A percentile compares a stretch with the other conserved stretches of the same genome.
phyloP scores from a whole-genome alignment of 164 flowering plant genomes.

The Vitis rotundifolia region DNA sequence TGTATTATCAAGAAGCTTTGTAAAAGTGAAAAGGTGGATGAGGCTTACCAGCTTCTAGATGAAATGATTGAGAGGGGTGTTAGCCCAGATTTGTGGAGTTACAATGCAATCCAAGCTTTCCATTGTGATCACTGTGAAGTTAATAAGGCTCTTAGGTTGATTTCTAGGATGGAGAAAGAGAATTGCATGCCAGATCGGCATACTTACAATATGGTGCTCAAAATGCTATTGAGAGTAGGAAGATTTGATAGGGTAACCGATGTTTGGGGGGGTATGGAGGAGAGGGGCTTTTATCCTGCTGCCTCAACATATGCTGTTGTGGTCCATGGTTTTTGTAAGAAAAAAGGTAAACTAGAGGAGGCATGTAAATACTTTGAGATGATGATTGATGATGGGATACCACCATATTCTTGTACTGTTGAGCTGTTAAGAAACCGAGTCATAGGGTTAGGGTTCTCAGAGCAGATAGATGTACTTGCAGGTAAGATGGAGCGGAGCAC shows the following conservation, averaged over 20 bases:
- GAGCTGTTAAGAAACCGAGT: constrained; percentile 67
- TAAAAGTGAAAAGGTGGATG: constrained; percentile 56
- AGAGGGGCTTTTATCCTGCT: constrained; percentile 67
- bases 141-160: constrained; percentile 57
- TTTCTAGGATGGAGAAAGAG: constrained; percentile 62
- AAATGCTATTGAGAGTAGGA: constrained; percentile 69
- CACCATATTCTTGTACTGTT: constrained; percentile 71
- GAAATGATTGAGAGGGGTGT: constrained; percentile 72
- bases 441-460: constrained; percentile 45
- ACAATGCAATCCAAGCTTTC: constrained; percentile 66
- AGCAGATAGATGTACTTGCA: constrained; percentile 49
- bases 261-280: constrained; percentile 72
- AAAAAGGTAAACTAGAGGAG: constrained; percentile 77
- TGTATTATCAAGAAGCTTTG: constrained; percentile 64
- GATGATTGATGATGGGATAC: constrained; percentile 96
- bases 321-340: constrained; percentile 83
- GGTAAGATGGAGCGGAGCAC: constrained; percentile 73
- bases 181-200: constrained; percentile 65
- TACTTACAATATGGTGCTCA: constrained; percentile 84
- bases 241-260: constrained; percentile 65
- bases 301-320: constrained; percentile 84
- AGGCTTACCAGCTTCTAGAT: constrained; percentile 66
- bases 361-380: constrained; percentile 80
- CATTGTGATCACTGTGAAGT: constrained; percentile 83
- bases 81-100: constrained; percentile 74